Evolutionary conservation across 75 land plant species (phyloP), one percentile per base, ranked within the genome.

Genomic region (Larix kaempferi): DNA sequence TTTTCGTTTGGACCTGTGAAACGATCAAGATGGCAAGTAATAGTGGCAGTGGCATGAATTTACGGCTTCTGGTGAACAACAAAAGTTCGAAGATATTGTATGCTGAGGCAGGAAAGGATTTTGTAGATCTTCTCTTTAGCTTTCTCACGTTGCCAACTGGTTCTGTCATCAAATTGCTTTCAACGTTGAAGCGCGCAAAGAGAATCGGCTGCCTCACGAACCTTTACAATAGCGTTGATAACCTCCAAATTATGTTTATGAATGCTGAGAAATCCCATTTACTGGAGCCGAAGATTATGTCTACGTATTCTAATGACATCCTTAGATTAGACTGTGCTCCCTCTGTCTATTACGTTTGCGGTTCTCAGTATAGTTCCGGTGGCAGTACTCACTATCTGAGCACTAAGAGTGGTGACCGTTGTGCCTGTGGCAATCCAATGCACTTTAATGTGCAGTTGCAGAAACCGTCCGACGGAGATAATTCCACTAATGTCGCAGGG

Each of bases 11-110:
- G 1, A 44, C 10, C 6, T 7, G 49, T 44, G 8, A 10, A 49
- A 12, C 10, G 54, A 49, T 49, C 52, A 10, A 10, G 54, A 49
- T 49, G 54, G 54, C 54, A 49, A 10, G 12, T 10, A 10, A 11
- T 10, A 49, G 12, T 10, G 54, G 12, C 10, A 49, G 54, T 1
- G 2, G 21, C 21, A 37, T 37, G 52, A 35, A 3, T 63, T 1
- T 79, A 74, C 78, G 82, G 86, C 83, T 85, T 52, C 73, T 66
- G 71, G 41, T 66, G 10, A 35, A 21, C 16, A 66, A 66, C 22
- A 37, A 35, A 66, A 66, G 19, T 37, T 11, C 22, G 17, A 27
- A 41, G n/a, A 16, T 66, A 17, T 33, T 66, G 71, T 66, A 66
- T 16, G 71, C 71, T 6, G 71, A 66, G 21, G 71, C 71, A 17